Percentiles rank a stretch among this genome's conserved stretches.
Conservation (phyloP, 1,284 basidiomycete genomes). For the Cryptococcus sp. region DNA sequence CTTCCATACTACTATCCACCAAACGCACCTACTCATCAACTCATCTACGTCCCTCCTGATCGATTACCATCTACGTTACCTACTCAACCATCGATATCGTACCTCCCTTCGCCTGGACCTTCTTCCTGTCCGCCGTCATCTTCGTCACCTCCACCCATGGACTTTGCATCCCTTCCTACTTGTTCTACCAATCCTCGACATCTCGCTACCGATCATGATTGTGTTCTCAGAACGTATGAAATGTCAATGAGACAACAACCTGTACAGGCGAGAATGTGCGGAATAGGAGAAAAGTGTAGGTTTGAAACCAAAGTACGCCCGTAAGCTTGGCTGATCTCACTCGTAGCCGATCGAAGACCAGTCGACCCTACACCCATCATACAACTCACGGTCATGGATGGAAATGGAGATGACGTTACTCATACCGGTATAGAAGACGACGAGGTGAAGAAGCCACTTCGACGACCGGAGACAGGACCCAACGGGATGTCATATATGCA, state of each 20-base stretch:
- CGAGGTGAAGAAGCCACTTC: slow-evolving; percentile 4
- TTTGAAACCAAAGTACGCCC: slow-evolving; percentile 1
- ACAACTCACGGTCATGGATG: slow-evolving; percentile 83
- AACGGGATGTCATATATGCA: slow-evolving; percentile 41
- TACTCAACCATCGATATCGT: not conserved
- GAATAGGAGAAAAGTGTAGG: slow-evolving; percentile 76
- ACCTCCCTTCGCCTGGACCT: not conserved
- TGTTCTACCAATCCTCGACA: not conserved
- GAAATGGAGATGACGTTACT: slow-evolving; percentile 49
- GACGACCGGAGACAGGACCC: slow-evolving; percentile 14
- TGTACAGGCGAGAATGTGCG: slow-evolving; percentile 81
- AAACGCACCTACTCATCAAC: slow-evolving; percentile 14
- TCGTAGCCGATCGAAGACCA: slow-evolving; percentile 77
- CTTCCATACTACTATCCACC: slow-evolving; percentile 9
- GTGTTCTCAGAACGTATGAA: slow-evolving; percentile 66
- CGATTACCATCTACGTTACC: not conserved
- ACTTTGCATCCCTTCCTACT: not conserved
- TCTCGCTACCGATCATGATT: slow-evolving; percentile 17
- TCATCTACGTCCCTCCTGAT: slow-evolving; percentile 12
- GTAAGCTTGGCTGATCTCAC: not conserved
- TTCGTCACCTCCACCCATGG: not conserved
- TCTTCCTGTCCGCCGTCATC: not conserved
- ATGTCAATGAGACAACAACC: slow-evolving; percentile 81
- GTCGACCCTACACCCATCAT: slow-evolving; percentile 96
- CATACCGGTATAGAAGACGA: not conserved